Percentiles rank a stretch among this genome's conserved stretches.
phyloP scores from a whole-genome alignment of 2,329 filamentous ascomycete genomes.

The Aspergillus sp. region DNA sequence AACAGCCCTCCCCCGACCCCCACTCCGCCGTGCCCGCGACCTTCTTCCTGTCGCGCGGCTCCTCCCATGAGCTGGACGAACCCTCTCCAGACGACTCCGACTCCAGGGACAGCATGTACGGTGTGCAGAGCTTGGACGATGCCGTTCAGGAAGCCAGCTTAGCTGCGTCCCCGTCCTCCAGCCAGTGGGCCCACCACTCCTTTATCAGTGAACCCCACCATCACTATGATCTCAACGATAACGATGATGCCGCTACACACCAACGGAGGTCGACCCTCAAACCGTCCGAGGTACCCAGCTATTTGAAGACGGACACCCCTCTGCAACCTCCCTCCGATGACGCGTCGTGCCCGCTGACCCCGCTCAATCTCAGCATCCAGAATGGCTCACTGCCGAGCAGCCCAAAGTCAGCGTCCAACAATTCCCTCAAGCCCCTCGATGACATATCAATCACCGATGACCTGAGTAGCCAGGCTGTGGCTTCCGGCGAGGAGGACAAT shows the following conservation, averaged over 20 bases:
- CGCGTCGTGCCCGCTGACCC: constrained; percentile 38
- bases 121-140: constrained; percentile 49
- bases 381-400: constrained; percentile 46
- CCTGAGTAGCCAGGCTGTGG: constrained; percentile 45
- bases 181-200: too few relatives aligned
- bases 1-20: constrained; percentile 28
- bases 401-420: constrained; percentile 51
- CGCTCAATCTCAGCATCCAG: constrained; percentile 37
- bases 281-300: constrained; percentile 12
- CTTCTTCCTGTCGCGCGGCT: constrained; percentile 51
- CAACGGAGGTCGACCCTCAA: constrained; percentile 25
- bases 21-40: constrained; percentile 41
- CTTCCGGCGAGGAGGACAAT: constrained; percentile 49
- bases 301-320: constrained; percentile 9
- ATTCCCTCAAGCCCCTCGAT: constrained; percentile 51
- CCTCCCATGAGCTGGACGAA: constrained; percentile 35
- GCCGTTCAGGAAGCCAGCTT: constrained; percentile 35
- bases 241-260: constrained; percentile 17
- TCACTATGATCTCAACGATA: constrained; percentile 11
- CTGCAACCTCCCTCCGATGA: constrained; percentile 15
- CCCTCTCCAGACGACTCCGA: constrained; percentile 19
- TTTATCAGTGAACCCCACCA: constrained; percentile 4
- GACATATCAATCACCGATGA: constrained; percentile 48
- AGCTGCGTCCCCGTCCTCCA: constrained; percentile 5
- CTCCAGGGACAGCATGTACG: constrained; percentile 41